Conservation (phyloP, 352 stramenopile genomes). For the Peronospora belbahrii region DNA sequence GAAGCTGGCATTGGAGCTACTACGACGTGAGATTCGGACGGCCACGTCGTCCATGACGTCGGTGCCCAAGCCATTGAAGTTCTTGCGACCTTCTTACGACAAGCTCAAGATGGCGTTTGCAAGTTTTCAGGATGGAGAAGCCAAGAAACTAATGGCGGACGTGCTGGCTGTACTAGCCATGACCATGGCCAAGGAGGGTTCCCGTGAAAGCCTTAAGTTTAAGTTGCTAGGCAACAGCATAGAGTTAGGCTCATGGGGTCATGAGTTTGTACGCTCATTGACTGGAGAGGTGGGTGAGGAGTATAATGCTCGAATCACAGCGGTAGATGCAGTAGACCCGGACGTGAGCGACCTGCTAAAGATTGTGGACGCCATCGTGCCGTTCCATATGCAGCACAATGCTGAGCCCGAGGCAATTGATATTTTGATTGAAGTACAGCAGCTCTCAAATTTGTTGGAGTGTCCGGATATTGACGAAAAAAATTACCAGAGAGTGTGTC, state of each 20-base stretch:
- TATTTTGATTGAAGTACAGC: constrained; percentile 98
- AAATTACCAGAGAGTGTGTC: constrained; percentile 97
- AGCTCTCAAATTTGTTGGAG: constrained; percentile 91
- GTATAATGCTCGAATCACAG: constrained; percentile 72
- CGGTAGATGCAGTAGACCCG: constrained; percentile 37
- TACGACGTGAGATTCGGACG: constrained; percentile 94
- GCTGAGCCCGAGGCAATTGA: constrained; percentile 98
- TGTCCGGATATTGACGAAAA: constrained; percentile 94
- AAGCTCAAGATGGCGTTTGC: constrained; percentile 84
- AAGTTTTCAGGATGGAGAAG: constrained; percentile 38
- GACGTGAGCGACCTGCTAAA: constrained; percentile 89
- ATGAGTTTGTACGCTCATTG: constrained; percentile 97
- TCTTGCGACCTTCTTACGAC: constrained; percentile 94
- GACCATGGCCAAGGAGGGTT: constrained; percentile 95
- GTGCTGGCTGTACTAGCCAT: constrained; percentile 94
- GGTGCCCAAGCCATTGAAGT: constrained; percentile 99
- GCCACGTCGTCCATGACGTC: constrained; percentile 98
- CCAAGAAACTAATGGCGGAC: constrained; percentile 80
- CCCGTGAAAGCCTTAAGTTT: constrained; percentile 81
- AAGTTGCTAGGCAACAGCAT: constrained; percentile 88
- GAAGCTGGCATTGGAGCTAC: constrained; percentile 90
- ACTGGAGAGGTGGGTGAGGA: constrained; percentile 96
- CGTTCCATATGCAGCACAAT: constrained; percentile 99
- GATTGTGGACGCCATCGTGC: constrained; percentile 98
- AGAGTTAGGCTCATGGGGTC: constrained; percentile 94